Percentiles rank a stretch among this genome's conserved stretches.
Evolutionary conservation across 192 early-diverging fungal species (phyloP).

Genomic region (Gigaspora rosea): DNA sequence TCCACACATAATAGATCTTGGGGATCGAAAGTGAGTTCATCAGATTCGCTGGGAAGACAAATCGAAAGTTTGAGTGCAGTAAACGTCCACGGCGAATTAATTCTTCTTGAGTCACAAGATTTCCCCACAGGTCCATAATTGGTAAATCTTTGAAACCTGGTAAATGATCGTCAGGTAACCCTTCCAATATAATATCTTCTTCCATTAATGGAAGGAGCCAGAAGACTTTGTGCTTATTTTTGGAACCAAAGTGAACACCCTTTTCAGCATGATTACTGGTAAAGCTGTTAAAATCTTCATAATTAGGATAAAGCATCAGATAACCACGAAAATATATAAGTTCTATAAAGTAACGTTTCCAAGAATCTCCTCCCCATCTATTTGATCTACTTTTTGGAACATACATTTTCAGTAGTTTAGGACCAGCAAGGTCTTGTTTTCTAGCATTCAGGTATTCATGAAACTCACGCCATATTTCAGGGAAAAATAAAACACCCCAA

Average conservation of each 20-base stretch:
- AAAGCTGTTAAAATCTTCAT: slow-evolving; percentile 49
- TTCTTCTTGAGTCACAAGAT: slow-evolving; percentile 46
- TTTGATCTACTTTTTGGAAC: slow-evolving; percentile 57
- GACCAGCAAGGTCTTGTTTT: slow-evolving; percentile 48
- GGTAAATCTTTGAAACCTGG: slow-evolving; percentile 52
- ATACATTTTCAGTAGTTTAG: slow-evolving; percentile 49
- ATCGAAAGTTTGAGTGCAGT: too few relatives aligned
- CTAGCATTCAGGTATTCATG: slow-evolving; percentile 56
- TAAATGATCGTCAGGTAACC: slow-evolving; percentile 51
- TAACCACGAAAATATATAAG: slow-evolving; percentile 62
- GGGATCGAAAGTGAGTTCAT: too few relatives aligned
- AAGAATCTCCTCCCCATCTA: slow-evolving; percentile 56
- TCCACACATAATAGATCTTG: too few relatives aligned
- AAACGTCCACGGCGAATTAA: slow-evolving; percentile 42
- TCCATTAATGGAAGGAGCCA: slow-evolving; percentile 56
- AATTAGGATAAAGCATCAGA: slow-evolving; percentile 46
- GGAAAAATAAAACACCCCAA: slow-evolving; percentile 43
- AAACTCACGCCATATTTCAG: slow-evolving; percentile 63
- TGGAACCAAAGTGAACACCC: slow-evolving; percentile 53
- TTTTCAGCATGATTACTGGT: slow-evolving; percentile 64
- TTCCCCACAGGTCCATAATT: slow-evolving; percentile 57
- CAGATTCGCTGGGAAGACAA: too few relatives aligned
- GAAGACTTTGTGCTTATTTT: neutral
- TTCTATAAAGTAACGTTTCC: slow-evolving; percentile 65
- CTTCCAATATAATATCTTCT: slow-evolving; percentile 46